These are phyloP conservation scores for Eutrema japonicum DNA, from an alignment of 345 rosid species.

Conservation along the genomic window DNA sequence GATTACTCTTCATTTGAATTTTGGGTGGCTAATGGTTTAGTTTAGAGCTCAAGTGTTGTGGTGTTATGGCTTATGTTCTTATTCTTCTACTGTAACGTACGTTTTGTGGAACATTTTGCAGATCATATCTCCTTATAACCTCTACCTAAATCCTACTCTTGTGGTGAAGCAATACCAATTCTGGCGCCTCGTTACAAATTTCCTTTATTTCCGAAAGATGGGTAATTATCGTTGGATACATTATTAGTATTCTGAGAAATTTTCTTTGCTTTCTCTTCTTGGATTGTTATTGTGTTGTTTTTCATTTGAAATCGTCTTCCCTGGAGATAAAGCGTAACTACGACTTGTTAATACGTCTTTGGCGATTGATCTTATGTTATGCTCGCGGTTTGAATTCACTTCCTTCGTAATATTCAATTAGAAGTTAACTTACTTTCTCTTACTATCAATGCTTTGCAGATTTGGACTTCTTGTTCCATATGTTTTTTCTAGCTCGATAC, in stretches of 20 bases:
- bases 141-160: slow-evolving; percentile 80
- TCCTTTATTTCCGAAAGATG: slow-evolving; percentile 91
- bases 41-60: slow-evolving; percentile 3
- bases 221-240: slow-evolving; percentile 50
- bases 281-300: not conserved
- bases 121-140: slow-evolving; percentile 89
- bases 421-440: not conserved
- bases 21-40: not conserved
- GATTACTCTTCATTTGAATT: not conserved
- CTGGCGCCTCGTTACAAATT: slow-evolving; percentile 98
- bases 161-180: slow-evolving; percentile 87
- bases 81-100: not conserved
- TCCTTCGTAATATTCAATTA: not conserved
- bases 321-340: not conserved
- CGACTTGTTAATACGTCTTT: slow-evolving; percentile 6
- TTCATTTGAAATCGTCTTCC: not conserved
- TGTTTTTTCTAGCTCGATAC: slow-evolving; percentile 98
- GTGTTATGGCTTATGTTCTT: not conserved
- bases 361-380: not conserved
- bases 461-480: slow-evolving; percentile 96
- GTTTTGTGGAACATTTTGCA: slow-evolving; percentile 46
- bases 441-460: slow-evolving; percentile 52
- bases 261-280: not conserved
- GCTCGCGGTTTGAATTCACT: too few species aligned
- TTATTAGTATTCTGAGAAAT: not conserved